phyloP scores from a whole-genome alignment of 75 land plant genomes.

The Pinus tabuliformis region DNA sequence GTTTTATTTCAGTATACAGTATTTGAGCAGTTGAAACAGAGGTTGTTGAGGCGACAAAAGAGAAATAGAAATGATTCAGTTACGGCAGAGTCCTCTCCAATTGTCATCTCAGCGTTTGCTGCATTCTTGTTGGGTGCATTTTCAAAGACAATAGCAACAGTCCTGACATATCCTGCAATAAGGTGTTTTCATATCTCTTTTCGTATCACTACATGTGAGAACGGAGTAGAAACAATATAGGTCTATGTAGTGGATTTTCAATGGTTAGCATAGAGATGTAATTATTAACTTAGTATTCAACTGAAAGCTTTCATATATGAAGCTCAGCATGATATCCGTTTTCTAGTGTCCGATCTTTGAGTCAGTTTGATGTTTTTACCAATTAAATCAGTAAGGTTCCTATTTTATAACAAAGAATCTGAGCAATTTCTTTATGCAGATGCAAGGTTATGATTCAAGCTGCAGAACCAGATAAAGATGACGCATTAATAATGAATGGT shows the following conservation, averaged over 20 bases:
- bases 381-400: no score
- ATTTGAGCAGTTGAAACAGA: constrained; percentile 86
- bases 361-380: background rate
- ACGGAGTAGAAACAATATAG: no score
- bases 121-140: constrained; percentile 90
- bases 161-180: constrained; percentile 89
- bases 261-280: no score
- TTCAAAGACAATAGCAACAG: constrained; percentile 83
- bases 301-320: background rate
- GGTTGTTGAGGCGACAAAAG: constrained; percentile 30
- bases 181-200: constrained; percentile 44
- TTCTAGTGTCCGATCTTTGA: background rate
- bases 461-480: constrained; percentile 54
- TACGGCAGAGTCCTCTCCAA: constrained; percentile 39
- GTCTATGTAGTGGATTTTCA: no score
- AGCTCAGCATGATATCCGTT: background rate
- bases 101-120: constrained; percentile 76
- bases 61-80: constrained; percentile 9
- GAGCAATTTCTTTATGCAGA: constrained; percentile 32
- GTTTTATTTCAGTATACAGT: constrained; percentile 79
- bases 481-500: constrained; percentile 1
- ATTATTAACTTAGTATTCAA: background rate
- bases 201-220: background rate
- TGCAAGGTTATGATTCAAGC: constrained; percentile 91
- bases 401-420: background rate